Evolutionary conservation across 768 basidiomycete species (phyloP).

Genomic region (Chalciporus piperatus): DNA sequence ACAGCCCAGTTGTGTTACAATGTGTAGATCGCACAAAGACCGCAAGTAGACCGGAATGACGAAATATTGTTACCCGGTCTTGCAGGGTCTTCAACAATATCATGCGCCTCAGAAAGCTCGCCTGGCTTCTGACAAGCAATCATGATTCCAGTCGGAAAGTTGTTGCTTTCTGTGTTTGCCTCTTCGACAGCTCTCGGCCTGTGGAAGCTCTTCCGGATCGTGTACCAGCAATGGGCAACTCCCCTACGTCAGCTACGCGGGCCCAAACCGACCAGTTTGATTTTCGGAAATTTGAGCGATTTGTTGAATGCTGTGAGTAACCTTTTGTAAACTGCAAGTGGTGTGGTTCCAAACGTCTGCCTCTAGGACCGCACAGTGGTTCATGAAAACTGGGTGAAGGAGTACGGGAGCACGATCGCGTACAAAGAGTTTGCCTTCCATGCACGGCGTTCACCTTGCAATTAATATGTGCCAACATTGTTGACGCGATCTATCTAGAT

Average conservation of each 20-base stretch:
- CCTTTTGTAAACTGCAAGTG: no score
- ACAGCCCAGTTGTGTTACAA: no score
- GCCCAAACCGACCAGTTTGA: conserved; percentile 40
- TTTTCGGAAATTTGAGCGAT: conserved; percentile 50
- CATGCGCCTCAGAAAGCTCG: no score
- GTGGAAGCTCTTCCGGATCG: conserved; percentile 29
- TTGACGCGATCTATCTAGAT: conserved; percentile 19
- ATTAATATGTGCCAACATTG: neutral
- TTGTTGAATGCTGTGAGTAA: conserved; percentile 41
- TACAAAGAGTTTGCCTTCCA: conserved; percentile 42
- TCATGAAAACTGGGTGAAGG: conserved; percentile 40
- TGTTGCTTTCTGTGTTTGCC: neutral
- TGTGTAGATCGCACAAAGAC: no score
- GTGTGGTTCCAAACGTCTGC: no score
- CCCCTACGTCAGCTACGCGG: conserved; percentile 50
- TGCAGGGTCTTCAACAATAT: no score
- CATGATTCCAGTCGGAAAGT: conserved; percentile 1
- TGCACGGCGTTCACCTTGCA: conserved; percentile 30
- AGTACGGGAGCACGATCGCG: conserved; percentile 47
- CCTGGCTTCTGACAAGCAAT: no score
- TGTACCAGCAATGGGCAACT: conserved; percentile 37
- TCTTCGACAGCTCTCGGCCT: conserved; percentile 28
- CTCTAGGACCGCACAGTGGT: neutral
- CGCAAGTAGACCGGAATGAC: no score
- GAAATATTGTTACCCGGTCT: no score